These are phyloP conservation scores for Amborella trichopoda DNA, from an alignment of 164 flowering plant genomes.

Conservation along the genomic window DNA sequence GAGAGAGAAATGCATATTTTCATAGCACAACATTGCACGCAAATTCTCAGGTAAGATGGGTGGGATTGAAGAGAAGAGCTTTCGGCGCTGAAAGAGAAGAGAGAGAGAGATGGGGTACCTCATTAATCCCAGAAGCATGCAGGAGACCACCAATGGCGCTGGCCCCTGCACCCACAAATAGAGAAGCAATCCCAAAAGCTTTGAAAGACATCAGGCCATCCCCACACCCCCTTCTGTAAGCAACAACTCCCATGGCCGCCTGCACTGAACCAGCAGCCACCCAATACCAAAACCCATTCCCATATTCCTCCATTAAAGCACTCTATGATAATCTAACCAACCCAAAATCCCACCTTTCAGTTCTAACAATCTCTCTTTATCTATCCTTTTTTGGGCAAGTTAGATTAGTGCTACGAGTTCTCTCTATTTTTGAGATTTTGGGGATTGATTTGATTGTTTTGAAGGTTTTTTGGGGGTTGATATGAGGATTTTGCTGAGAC, in stretches of 20 bases:
- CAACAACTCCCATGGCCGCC: constrained; percentile 29
- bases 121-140: constrained; percentile 39
- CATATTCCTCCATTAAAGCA: constrained; percentile 5
- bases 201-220: constrained; percentile 61
- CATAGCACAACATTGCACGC: too few species aligned
- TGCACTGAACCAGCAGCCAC: constrained; percentile 45
- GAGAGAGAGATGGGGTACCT: constrained; percentile 16
- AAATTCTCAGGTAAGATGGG: too few species aligned
- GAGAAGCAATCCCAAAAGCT: constrained; percentile 76
- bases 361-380: too few species aligned
- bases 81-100: not conserved
- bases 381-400: too few species aligned
- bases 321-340: too few species aligned
- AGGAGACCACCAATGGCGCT: constrained; percentile 35
- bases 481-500: too few species aligned
- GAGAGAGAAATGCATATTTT: too few species aligned
- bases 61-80: not conserved
- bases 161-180: constrained; percentile 66
- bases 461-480: too few species aligned
- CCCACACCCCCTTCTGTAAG: constrained; percentile 26
- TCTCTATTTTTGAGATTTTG: too few species aligned
- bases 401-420: too few species aligned
- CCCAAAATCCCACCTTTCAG: too few species aligned
- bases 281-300: constrained; percentile 46
- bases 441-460: too few species aligned